Conservation (phyloP, 1,139 yeast genomes). For the Yamadazyma atmosphaerica region DNA sequence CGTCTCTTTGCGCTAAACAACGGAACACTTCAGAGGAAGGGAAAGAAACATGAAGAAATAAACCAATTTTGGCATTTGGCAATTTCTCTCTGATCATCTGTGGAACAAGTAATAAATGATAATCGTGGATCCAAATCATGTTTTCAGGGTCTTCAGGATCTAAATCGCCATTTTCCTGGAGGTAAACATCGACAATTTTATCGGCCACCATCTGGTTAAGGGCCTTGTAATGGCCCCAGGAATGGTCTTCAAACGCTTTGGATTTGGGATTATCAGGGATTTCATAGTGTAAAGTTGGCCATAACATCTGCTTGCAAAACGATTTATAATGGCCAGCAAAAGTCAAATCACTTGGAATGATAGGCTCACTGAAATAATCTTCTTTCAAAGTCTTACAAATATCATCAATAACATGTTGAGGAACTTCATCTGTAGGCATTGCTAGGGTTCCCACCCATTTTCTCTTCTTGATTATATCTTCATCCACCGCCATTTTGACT, state of each 20-base stretch:
- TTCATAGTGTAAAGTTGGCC: constrained; percentile 97
- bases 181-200: constrained; percentile 61
- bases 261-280: constrained; percentile 94
- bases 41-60: constrained; percentile 90
- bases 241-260: constrained; percentile 92
- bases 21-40: constrained; percentile 96
- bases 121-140: constrained; percentile 89
- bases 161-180: constrained; percentile 48
- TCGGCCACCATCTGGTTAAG: constrained; percentile 84
- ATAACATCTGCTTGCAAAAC: constrained; percentile 87
- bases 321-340: constrained; percentile 89
- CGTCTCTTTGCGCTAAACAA: constrained; percentile 84
- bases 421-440: constrained; percentile 84
- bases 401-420: constrained; percentile 50
- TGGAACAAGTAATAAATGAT: constrained; percentile 86
- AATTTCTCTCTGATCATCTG: constrained; percentile 72
- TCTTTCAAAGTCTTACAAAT: constrained; percentile 46
- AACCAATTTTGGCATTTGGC: constrained; percentile 87
- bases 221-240: constrained; percentile 81
- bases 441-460: constrained; percentile 90
- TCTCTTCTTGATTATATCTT: constrained; percentile 46
- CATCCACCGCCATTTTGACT: constrained; percentile 59
- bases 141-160: constrained; percentile 44
- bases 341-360: constrained; percentile 72
- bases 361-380: constrained; percentile 61